Evolutionary conservation across 306 rosid species (phyloP).

Genomic region (Senna tora): DNA sequence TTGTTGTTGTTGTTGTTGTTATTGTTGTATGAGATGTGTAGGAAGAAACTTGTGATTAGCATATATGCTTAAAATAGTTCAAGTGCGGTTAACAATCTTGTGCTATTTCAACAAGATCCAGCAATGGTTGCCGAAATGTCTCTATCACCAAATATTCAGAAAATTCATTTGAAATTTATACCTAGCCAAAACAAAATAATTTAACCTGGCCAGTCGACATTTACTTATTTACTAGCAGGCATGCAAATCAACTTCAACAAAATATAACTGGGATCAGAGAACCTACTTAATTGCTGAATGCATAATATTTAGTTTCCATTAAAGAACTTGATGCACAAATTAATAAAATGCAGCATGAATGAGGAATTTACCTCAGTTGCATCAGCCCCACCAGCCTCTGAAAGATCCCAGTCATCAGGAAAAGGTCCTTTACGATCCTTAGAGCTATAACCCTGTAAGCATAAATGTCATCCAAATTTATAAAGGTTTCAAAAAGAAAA

Average conservation of each 20-base stretch:
- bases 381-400: constrained; percentile 76
- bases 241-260: background rate
- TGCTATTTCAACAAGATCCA: background rate
- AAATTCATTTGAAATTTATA: background rate
- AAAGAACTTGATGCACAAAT: constrained; percentile 21
- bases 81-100: background rate
- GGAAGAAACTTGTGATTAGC: too few species aligned
- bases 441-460: constrained; percentile 78
- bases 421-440: constrained; percentile 80
- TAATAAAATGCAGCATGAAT: constrained; percentile 23
- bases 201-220: too few species aligned
- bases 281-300: constrained; percentile 18
- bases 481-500: constrained; percentile 3
- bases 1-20: too few species aligned
- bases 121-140: background rate
- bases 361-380: constrained; percentile 70
- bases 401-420: constrained; percentile 96
- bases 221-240: background rate
- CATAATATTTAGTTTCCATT: constrained; percentile 22
- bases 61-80: background rate
- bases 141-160: background rate
- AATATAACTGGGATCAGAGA: background rate
- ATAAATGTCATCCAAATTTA: constrained; percentile 21
- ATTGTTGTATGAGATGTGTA: too few species aligned
- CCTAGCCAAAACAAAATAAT: background rate